Conservation (phyloP, 352 stramenopile genomes). For the Halophytophthora polymorphica region DNA sequence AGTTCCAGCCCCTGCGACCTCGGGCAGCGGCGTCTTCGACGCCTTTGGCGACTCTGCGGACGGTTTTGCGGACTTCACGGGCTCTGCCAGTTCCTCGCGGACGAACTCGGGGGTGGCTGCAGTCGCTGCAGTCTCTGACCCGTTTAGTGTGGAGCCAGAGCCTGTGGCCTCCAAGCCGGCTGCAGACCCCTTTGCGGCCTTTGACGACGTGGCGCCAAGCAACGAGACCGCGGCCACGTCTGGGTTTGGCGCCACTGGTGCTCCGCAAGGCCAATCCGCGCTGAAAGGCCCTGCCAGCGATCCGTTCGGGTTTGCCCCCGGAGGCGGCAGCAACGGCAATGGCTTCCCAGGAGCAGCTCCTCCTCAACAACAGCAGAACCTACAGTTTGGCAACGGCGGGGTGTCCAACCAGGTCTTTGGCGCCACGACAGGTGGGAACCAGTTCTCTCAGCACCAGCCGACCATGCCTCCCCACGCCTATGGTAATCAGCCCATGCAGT, state of each 20-base stretch:
- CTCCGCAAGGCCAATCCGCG: slow-evolving; percentile 8
- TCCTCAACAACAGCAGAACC: slow-evolving; percentile 21
- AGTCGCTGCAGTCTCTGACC: slow-evolving; percentile 24
- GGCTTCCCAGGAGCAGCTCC: slow-evolving; percentile 18
- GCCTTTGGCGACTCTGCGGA: slow-evolving; percentile 32
- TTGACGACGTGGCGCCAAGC: slow-evolving; percentile 43
- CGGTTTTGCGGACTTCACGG: slow-evolving; percentile 30
- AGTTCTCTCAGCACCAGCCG: slow-evolving; percentile 27
- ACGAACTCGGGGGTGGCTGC: slow-evolving; percentile 29
- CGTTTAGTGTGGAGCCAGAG: slow-evolving; percentile 20
- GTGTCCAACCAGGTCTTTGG: slow-evolving; percentile 18
- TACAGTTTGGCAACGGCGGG: not conserved
- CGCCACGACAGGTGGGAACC: slow-evolving; percentile 5
- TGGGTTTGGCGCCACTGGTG: slow-evolving; percentile 14
- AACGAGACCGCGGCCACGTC: slow-evolving; percentile 5
- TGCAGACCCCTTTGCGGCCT: slow-evolving; percentile 66
- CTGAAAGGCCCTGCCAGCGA: slow-evolving; percentile 29
- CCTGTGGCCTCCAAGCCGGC: slow-evolving; percentile 4
- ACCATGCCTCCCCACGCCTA: slow-evolving; percentile 17
- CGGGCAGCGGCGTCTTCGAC: slow-evolving; percentile 29
- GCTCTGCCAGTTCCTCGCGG: slow-evolving; percentile 21
- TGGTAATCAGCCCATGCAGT: slow-evolving; percentile 32
- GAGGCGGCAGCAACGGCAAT: slow-evolving; percentile 20
- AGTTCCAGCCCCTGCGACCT: slow-evolving; percentile 2
- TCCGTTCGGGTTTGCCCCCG: slow-evolving; percentile 47